Conservation (phyloP, 495 filamentous ascomycete genomes). For the Zalerion maritima region DNA sequence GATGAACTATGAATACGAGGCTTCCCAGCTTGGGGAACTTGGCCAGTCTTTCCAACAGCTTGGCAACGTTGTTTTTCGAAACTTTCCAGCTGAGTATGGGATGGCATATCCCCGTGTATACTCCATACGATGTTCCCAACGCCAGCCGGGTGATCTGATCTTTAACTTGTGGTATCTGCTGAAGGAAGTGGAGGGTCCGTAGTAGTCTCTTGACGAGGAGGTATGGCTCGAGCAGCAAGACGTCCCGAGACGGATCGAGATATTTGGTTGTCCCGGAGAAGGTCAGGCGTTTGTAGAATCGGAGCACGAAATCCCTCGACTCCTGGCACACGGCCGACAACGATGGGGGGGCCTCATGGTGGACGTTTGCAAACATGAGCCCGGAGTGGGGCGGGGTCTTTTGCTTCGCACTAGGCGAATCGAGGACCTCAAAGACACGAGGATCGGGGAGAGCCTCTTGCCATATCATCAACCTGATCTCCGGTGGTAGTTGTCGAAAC, state of each 20-base stretch:
- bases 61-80: conserved; percentile 32
- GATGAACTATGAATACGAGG: conserved; percentile 31
- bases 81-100: conserved; percentile 30
- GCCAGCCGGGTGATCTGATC: conserved; percentile 28
- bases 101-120: conserved; percentile 31
- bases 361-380: conserved; percentile 34
- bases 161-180: conserved; percentile 29
- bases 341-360: conserved; percentile 29
- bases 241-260: conserved; percentile 30
- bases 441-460: conserved; percentile 29
- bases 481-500: too few species aligned
- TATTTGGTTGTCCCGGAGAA: conserved; percentile 31
- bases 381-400: conserved; percentile 24
- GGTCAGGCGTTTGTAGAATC: conserved; percentile 31
- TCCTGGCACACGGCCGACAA: conserved; percentile 32
- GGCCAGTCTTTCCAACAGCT: conserved; percentile 26
- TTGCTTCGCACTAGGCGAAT: conserved; percentile 26
- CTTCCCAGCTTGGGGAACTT: conserved; percentile 27
- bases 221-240: conserved; percentile 35
- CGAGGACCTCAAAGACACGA: conserved; percentile 33
- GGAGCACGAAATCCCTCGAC: conserved; percentile 31
- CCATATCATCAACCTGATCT: conserved; percentile 18
- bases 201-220: conserved; percentile 32
- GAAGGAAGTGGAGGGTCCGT: conserved; percentile 31
- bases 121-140: conserved; percentile 32